Conservation (phyloP, 1,284 basidiomycete genomes). For the Paramarasmius palmivorus region DNA sequence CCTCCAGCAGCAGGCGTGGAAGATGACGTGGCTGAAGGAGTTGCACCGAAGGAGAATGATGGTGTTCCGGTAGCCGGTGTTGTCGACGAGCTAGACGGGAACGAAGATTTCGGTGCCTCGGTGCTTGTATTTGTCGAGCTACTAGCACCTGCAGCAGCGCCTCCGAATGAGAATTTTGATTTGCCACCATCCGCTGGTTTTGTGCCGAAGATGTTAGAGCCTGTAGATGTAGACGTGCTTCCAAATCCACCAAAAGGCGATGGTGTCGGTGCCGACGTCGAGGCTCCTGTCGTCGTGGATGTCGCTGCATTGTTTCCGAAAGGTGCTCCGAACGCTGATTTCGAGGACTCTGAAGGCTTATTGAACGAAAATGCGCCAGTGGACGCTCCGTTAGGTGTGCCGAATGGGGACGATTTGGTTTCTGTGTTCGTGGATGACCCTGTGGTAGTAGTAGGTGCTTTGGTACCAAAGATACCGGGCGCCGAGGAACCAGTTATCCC, state of each 20-base stretch:
- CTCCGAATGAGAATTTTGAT: too few relatives aligned
- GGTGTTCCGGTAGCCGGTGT: neutral
- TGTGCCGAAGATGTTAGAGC: neutral
- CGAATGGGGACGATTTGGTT: too few relatives aligned
- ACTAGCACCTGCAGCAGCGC: too few relatives aligned
- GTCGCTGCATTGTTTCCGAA: slow-evolving; percentile 2
- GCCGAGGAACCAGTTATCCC: neutral
- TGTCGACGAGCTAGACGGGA: slow-evolving; percentile 1
- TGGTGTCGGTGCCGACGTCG: neutral
- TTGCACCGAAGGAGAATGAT: neutral
- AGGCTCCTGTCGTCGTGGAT: neutral
- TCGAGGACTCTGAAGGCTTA: slow-evolving; percentile 6
- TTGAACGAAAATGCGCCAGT: slow-evolving; percentile 9
- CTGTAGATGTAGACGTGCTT: neutral
- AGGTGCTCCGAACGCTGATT: neutral
- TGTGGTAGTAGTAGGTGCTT: neutral
- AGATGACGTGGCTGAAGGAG: too few relatives aligned
- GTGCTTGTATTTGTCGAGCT: too few relatives aligned
- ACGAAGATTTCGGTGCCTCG: slow-evolving; percentile 2
- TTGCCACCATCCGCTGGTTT: too few relatives aligned
- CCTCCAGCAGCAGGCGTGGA: too few relatives aligned
- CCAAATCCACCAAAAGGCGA: slow-evolving; percentile 1
- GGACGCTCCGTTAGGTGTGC: neutral
- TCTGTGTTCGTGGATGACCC: too few relatives aligned
- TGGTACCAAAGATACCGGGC: neutral